These are phyloP conservation scores for Chimonanthus salicifolius DNA, from an alignment of 164 flowering plant genomes.

Conservation along the genomic window DNA sequence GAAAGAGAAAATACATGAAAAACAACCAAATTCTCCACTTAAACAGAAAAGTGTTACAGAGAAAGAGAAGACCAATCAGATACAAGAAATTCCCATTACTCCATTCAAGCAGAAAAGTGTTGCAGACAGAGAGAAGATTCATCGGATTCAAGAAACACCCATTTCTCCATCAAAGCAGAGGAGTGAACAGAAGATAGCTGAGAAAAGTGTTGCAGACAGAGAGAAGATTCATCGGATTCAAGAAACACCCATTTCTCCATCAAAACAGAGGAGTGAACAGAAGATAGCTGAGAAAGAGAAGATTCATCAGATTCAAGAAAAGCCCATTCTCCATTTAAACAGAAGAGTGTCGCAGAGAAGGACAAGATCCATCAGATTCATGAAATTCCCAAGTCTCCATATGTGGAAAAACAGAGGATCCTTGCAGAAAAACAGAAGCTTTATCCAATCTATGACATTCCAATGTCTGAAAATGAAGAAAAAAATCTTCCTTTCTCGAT, in stretches of 20 bases:
- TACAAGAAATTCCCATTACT: background rate
- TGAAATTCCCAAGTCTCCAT: background rate
- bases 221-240: background rate
- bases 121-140: background rate
- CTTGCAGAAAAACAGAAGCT: slow-evolving; percentile 2
- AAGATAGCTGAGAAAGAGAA: background rate
- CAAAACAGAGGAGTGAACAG: background rate
- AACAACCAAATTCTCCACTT: background rate
- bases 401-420: background rate
- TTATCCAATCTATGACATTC: background rate
- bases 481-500: slow-evolving; percentile 8
- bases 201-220: background rate
- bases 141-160: background rate
- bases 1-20: slow-evolving; percentile 9
- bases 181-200: background rate
- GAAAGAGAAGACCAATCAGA: background rate
- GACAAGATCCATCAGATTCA: background rate
- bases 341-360: background rate
- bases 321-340: background rate
- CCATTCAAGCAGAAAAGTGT: background rate
- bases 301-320: background rate
- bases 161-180: background rate
- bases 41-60: background rate
- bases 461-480: slow-evolving; percentile 2
- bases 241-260: background rate